Conservation (phyloP, 2,329 filamentous ascomycete genomes). For the Cadophora sp. region DNA sequence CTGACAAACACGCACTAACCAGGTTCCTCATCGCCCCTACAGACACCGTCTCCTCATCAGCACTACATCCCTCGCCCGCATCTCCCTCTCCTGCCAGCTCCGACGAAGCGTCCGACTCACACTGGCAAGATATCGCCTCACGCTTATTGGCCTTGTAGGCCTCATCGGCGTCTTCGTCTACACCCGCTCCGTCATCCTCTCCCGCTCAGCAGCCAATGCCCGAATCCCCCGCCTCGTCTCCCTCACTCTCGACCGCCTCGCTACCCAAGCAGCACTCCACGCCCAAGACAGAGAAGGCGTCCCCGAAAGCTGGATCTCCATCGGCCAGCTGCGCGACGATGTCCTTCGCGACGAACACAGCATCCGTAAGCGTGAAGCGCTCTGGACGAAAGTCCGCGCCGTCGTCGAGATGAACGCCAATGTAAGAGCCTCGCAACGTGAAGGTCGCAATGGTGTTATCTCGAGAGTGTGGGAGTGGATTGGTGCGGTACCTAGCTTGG, state of each 20-base stretch:
- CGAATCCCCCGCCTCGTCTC: conserved; percentile 81
- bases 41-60: conserved; percentile 77
- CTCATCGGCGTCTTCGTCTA: conserved; percentile 63
- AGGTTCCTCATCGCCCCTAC: conserved; percentile 75
- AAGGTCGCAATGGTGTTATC: conserved; percentile 70
- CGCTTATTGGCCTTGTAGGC: conserved; percentile 70
- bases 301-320: conserved; percentile 81
- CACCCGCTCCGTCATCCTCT: conserved; percentile 66
- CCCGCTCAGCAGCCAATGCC: conserved; percentile 68
- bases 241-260: conserved; percentile 82
- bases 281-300: conserved; percentile 65
- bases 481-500: conserved; percentile 55
- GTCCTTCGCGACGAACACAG: conserved; percentile 84
- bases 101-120: conserved; percentile 78
- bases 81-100: conserved; percentile 86
- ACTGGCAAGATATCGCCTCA: conserved; percentile 85
- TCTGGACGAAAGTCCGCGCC: conserved; percentile 83
- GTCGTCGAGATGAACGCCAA: conserved; percentile 96
- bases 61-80: conserved; percentile 87
- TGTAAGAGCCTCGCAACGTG: conserved; percentile 76
- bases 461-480: conserved; percentile 76
- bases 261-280: conserved; percentile 83
- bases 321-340: conserved; percentile 90
- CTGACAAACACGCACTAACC: conserved; percentile 78
- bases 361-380: conserved; percentile 73